phyloP scores from a whole-genome alignment of 306 rosid species.

The Astragalus glycyphyllos region DNA sequence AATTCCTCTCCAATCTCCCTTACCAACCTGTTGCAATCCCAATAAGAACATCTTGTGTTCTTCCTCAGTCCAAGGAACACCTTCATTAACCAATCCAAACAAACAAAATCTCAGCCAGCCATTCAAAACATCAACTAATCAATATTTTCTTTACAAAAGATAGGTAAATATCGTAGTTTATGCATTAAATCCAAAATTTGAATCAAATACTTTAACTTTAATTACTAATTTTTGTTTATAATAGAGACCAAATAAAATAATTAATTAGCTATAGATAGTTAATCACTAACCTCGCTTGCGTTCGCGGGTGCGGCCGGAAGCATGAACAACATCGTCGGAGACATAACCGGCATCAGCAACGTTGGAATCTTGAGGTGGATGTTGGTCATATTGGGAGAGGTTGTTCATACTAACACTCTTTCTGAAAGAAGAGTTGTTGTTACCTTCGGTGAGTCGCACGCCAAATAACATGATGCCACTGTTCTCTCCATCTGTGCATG shows the following conservation, averaged over 20 bases:
- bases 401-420: conserved; percentile 92
- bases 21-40: conserved; percentile 84
- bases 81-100: conserved; percentile 42
- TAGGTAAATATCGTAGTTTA: too few relatives aligned
- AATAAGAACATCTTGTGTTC: conserved; percentile 76
- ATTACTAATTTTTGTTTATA: too few relatives aligned
- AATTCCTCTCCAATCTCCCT: conserved; percentile 98
- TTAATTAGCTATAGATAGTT: too few relatives aligned
- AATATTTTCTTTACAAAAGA: neutral
- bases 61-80: conserved; percentile 94
- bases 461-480: conserved; percentile 89
- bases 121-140: neutral
- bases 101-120: conserved; percentile 2
- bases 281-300: conserved; percentile 78
- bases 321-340: conserved; percentile 89
- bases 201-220: too few relatives aligned
- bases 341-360: conserved; percentile 79
- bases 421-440: conserved; percentile 45
- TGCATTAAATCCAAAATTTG: too few relatives aligned
- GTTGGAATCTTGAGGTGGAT: conserved; percentile 58
- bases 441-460: conserved; percentile 65
- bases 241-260: too few relatives aligned
- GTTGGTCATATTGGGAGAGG: conserved; percentile 73
- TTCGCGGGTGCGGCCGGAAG: conserved; percentile 72
- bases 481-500: conserved; percentile 65